phyloP scores from a whole-genome alignment of 331 rosid species.

The Malus hybrid region DNA sequence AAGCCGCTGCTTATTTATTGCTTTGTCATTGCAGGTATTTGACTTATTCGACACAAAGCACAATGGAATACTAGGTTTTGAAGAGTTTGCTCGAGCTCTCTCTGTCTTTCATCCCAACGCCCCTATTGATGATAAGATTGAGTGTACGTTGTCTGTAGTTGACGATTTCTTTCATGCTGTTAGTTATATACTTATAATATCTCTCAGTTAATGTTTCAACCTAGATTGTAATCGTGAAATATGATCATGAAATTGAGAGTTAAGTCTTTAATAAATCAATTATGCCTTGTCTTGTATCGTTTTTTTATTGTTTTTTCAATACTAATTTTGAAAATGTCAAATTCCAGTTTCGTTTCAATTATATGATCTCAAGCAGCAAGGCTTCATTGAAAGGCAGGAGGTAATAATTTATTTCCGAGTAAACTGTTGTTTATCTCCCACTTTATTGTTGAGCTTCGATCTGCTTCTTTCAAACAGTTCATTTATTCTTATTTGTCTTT shows the following conservation, averaged over 20 bases:
- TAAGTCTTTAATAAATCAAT: neutral
- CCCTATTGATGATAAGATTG: slow-evolving; percentile 87
- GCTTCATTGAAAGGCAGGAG: slow-evolving; percentile 96
- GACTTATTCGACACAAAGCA: slow-evolving; percentile 94
- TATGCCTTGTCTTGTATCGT: neutral
- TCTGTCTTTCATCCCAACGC: slow-evolving; percentile 97
- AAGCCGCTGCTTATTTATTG: slow-evolving; percentile 7
- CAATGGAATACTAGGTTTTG: slow-evolving; percentile 92
- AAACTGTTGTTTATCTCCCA: neutral
- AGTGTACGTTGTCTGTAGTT: slow-evolving; percentile 48
- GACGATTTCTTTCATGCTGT: neutral
- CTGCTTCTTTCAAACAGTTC: slow-evolving; percentile 1
- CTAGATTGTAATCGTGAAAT: neutral
- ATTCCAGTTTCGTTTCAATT: slow-evolving; percentile 91
- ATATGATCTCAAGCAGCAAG: slow-evolving; percentile 96
- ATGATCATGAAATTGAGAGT: neutral
- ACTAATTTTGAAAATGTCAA: slow-evolving; percentile 3
- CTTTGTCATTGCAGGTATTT: slow-evolving; percentile 50
- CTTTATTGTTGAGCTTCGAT: neutral
- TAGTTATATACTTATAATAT: neutral
- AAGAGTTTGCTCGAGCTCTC: slow-evolving; percentile 94
- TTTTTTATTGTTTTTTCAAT: neutral
- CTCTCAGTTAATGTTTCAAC: neutral
- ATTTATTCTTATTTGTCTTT: neutral
- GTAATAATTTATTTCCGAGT: slow-evolving; percentile 25